Evolutionary conservation across 345 rosid species (phyloP).

Genomic region (Citrus sp.): DNA sequence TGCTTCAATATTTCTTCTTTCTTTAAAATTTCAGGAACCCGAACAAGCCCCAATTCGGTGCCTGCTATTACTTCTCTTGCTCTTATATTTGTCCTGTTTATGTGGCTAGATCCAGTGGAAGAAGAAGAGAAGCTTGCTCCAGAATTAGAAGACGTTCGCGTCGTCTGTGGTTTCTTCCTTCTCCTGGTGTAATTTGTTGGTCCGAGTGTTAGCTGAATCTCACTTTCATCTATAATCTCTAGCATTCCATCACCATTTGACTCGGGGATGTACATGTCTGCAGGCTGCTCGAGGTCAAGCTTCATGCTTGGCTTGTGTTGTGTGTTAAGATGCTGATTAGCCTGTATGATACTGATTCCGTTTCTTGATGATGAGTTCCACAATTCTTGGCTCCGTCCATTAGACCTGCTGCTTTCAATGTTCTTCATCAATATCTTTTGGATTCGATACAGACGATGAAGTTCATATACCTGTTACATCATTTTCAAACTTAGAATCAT

Average conservation of each 20-base stretch:
- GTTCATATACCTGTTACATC: slow-evolving; percentile 65
- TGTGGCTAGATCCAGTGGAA: slow-evolving; percentile 63
- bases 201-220: slow-evolving; percentile 85
- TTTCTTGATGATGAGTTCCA: slow-evolving; percentile 11
- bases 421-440: slow-evolving; percentile 81
- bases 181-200: slow-evolving; percentile 45
- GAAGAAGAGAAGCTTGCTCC: slow-evolving; percentile 74
- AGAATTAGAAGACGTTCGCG: slow-evolving; percentile 38
- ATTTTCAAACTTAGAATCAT: background rate
- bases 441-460: slow-evolving; percentile 77
- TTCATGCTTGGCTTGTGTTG: slow-evolving; percentile 22
- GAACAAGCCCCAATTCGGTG: slow-evolving; percentile 22
- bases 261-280: slow-evolving; percentile 25
- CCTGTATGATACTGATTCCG: slow-evolving; percentile 14
- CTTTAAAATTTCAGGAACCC: slow-evolving; percentile 26
- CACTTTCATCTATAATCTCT: slow-evolving; percentile 67
- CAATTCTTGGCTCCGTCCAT: slow-evolving; percentile 7
- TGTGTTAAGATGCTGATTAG: background rate
- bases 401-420: slow-evolving; percentile 27
- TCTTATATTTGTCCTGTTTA: slow-evolving; percentile 28
- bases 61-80: slow-evolving; percentile 16
- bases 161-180: slow-evolving; percentile 39
- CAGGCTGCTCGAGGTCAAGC: slow-evolving; percentile 39
- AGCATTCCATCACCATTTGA: slow-evolving; percentile 25
- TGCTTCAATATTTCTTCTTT: slow-evolving; percentile 50